Evolutionary conservation across 805 yeast species (phyloP), one percentile per base, ranked within the genome.

Genomic region (Wickerhamomyces bisporus): DNA sequence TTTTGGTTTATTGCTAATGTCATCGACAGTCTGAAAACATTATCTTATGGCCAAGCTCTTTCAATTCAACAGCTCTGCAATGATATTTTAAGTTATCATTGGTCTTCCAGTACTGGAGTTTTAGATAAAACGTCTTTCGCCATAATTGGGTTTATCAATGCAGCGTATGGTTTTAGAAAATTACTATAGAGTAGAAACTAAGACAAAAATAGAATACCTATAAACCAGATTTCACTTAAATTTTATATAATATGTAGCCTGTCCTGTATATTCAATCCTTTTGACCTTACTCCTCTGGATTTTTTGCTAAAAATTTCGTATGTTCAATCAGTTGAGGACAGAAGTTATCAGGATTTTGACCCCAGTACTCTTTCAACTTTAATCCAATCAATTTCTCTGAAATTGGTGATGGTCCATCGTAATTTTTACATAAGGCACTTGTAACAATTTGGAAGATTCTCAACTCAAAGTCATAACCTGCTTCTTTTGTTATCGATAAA

Each of bases 391-490:
- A 40, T 28, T 42, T 36, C 32, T 42, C 52, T 24, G 36, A 53
- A 37, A 36, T 48, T 39, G 33, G 51, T n/a, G 55, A 23, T 7
- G 47, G 32, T 5, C 52, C 56, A 12, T 37, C 36, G 40, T 58
- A 58, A 9, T 46, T 49, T 30, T 47, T 41, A 56, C 74, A 68
- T 14, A 66, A 27, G 6, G 63, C 55, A 40, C 61, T 65, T 1
- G 64, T 48, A 12, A 67, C 50, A 2, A 66, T 48, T 42, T 68
- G 63, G 60, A 67, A 66, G 34, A 68, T 45, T 41, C 64, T 49
- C 30, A 66, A 38, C 40, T 68, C 74, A 34, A 66, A 65, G 36
- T 63, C 68, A 40, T 65, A 65, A 18, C 63, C 61, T 0, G 60
- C 52, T 2, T 38, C 35, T 2, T 34, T 20, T 3, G 61, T 53